These are phyloP conservation scores for Paraconiothyrium sp. DNA, from an alignment of 2,329 filamentous ascomycete species.

Conservation along the genomic window DNA sequence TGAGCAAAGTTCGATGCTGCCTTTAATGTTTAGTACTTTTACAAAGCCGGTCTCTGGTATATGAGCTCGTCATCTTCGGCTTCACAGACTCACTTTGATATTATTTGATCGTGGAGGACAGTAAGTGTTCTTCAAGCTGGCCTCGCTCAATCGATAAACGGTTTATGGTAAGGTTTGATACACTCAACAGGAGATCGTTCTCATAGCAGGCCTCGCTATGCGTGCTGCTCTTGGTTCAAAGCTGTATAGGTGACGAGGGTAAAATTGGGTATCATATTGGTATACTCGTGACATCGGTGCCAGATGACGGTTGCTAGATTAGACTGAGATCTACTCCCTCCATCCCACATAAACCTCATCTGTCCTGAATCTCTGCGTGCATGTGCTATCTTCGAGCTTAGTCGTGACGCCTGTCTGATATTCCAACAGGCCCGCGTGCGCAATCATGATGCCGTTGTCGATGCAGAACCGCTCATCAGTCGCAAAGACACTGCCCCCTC, in stretches of 20 bases:
- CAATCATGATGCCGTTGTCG: conserved; percentile 99
- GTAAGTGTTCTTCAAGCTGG: too few species aligned
- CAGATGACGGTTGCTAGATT: not conserved
- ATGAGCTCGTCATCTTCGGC: too few species aligned
- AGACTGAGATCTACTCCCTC: conserved; percentile 48
- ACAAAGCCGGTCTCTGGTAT: too few species aligned
- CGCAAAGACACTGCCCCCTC: conserved; percentile 89
- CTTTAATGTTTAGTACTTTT: too few species aligned
- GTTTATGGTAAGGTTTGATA: too few species aligned
- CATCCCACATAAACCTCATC: conserved; percentile 62
- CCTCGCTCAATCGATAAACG: too few species aligned
- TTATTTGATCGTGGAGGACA: too few species aligned
- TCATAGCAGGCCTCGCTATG: too few species aligned
- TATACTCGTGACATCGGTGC: not conserved
- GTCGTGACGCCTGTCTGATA: conserved; percentile 84
- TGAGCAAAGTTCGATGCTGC: too few species aligned
- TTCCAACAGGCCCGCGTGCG: conserved; percentile 89
- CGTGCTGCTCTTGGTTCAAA: too few species aligned
- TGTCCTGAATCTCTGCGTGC: conserved; percentile 61
- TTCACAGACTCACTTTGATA: too few species aligned
- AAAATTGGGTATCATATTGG: conserved; percentile 13
- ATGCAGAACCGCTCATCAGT: conserved; percentile 99
- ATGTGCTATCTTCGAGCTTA: conserved; percentile 80
- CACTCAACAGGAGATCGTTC: too few species aligned
- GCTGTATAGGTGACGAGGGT: not conserved